A percentile compares a stretch with the other conserved stretches of the same genome.
Conservation (phyloP, 805 yeast species). For the Naumovozyma castellii region DNA sequence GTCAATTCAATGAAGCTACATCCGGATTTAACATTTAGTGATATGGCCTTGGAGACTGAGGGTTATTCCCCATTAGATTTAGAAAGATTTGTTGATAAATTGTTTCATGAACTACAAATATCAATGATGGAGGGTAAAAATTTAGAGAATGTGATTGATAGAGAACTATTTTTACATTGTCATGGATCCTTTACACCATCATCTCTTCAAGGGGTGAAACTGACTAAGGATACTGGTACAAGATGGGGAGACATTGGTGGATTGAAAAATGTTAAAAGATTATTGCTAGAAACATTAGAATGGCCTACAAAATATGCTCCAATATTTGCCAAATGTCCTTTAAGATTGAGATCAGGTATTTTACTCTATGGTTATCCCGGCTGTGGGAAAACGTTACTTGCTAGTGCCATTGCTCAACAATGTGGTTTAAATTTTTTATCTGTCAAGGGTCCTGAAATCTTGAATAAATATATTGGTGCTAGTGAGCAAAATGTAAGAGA, state of each 20-base stretch:
- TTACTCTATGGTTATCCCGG: slow-evolving; percentile 94
- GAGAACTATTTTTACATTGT: slow-evolving; percentile 44
- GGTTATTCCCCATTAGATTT: slow-evolving; percentile 84
- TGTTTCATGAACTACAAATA: slow-evolving; percentile 40
- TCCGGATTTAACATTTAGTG: slow-evolving; percentile 37
- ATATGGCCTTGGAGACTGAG: slow-evolving; percentile 64
- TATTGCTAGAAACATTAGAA: slow-evolving; percentile 78
- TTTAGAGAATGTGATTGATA: slow-evolving; percentile 9
- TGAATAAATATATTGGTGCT: slow-evolving; percentile 94
- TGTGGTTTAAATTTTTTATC: slow-evolving; percentile 91
- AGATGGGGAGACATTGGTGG: slow-evolving; percentile 92
- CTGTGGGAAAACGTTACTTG: slow-evolving; percentile 89
- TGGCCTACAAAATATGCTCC: slow-evolving; percentile 98
- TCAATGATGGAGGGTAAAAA: background rate
- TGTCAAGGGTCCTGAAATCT: slow-evolving; percentile 90
- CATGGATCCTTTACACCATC: slow-evolving; percentile 69
- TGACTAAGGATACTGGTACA: slow-evolving; percentile 51
- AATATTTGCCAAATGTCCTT: slow-evolving; percentile 80
- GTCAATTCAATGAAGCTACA: slow-evolving; percentile 28
- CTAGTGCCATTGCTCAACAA: slow-evolving; percentile 87
- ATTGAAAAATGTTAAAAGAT: slow-evolving; percentile 58
- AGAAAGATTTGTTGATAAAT: slow-evolving; percentile 59
- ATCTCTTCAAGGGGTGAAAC: slow-evolving; percentile 73
- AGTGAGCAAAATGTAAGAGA: slow-evolving; percentile 93
- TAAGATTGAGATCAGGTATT: slow-evolving; percentile 82